Evolutionary conservation across 176 grass and related monocot species (phyloP).

Genomic region (Oryza coarctata): DNA sequence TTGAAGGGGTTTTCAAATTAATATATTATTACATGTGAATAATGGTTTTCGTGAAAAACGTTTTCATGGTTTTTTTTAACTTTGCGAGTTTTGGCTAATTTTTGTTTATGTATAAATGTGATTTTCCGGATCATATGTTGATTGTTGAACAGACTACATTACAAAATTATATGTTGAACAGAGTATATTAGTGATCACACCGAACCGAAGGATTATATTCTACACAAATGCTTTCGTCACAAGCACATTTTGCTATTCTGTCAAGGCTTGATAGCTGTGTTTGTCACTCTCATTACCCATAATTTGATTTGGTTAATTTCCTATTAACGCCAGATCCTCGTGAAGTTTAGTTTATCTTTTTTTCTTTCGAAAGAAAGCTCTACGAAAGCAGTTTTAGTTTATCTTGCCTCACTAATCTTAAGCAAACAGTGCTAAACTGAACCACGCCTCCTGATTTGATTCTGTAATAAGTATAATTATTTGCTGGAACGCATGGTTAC

Average conservation of each 20-base stretch:
- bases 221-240: background rate
- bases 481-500: background rate
- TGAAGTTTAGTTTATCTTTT: slow-evolving; percentile 24
- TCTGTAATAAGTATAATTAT: background rate
- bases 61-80: too few relatives aligned
- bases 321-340: background rate
- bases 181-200: background rate
- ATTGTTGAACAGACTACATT: background rate
- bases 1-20: too few relatives aligned
- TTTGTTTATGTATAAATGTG: background rate
- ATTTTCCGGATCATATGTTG: background rate
- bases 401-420: background rate
- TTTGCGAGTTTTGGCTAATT: too few relatives aligned
- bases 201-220: background rate
- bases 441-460: background rate
- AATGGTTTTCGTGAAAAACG: background rate
- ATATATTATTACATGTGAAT: background rate
- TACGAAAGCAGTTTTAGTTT: background rate
- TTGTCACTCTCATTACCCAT: background rate
- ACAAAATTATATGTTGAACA: background rate
- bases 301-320: background rate
- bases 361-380: background rate
- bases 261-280: background rate
- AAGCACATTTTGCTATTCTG: background rate
- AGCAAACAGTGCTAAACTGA: background rate